Evolutionary conservation across 352 stramenopile species (phyloP).

Genomic region (Phytophthora ohioensis): DNA sequence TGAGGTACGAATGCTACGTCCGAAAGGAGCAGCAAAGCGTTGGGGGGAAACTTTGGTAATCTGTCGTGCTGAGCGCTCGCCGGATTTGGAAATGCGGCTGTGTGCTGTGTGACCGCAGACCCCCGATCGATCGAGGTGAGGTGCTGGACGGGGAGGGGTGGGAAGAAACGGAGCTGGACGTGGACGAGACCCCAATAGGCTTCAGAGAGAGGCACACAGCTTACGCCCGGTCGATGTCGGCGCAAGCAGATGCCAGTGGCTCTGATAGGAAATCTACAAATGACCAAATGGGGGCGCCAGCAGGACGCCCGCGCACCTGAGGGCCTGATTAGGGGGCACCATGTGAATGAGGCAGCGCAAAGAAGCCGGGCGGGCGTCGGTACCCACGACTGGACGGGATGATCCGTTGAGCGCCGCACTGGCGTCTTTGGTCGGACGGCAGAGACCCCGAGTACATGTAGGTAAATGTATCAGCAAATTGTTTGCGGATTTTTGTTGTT

Average conservation of each 20-base stretch:
- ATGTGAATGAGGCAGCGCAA: conserved; percentile 28
- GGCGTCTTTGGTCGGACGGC: conserved; percentile 27
- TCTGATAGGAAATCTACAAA: conserved; percentile 33
- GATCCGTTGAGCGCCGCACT: conserved; percentile 47
- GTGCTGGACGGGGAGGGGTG: conserved; percentile 21
- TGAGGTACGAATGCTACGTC: conserved; percentile 46
- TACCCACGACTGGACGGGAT: conserved; percentile 37
- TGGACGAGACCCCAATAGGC: conserved; percentile 24
- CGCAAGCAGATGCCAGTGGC: conserved; percentile 23
- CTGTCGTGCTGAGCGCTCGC: conserved; percentile 49
- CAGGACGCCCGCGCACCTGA: conserved; percentile 18
- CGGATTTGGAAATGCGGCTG: conserved; percentile 51
- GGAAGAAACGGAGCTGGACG: conserved; percentile 34
- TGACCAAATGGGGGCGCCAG: conserved; percentile 23
- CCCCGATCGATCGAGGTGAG: conserved; percentile 10
- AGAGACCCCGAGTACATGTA: conserved; percentile 5
- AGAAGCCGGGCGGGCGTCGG: conserved; percentile 15
- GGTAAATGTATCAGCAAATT: conserved; percentile 10
- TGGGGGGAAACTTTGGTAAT: conserved; percentile 36
- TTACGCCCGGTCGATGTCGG: conserved; percentile 19
- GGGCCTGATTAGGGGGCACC: conserved; percentile 15
- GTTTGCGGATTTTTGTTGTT: conserved; percentile 24
- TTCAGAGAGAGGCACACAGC: conserved; percentile 34
- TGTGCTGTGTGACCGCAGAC: conserved; percentile 11
- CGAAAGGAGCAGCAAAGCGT: conserved; percentile 41